These are phyloP conservation scores for Lactarius vividus DNA, from an alignment of 768 basidiomycete genomes.

Conservation along the genomic window DNA sequence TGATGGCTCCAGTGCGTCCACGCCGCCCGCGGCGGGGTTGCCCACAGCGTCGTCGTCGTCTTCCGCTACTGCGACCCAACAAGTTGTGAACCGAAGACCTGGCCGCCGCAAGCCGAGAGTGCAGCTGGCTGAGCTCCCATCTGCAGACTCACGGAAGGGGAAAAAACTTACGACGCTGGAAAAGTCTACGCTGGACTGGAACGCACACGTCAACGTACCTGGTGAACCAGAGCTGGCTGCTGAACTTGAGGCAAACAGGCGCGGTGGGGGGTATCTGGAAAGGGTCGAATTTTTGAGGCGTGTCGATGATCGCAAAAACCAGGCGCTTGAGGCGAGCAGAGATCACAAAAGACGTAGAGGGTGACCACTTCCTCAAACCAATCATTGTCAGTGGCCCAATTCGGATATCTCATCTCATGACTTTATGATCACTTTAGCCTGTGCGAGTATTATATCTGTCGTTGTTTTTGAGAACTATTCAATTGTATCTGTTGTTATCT, in stretches of 20 bases:
- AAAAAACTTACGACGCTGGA: conserved; percentile 83
- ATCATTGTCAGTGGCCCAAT: neutral
- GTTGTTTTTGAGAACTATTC: too few relatives aligned
- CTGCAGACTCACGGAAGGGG: conserved; percentile 46
- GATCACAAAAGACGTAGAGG: conserved; percentile 46
- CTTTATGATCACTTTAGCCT: too few relatives aligned
- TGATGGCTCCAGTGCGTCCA: conserved; percentile 4
- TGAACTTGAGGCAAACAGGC: conserved; percentile 70
- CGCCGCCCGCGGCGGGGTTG: conserved; percentile 17
- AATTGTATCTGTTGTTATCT: neutral
- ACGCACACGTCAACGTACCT: conserved; percentile 53
- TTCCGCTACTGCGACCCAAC: conserved; percentile 12
- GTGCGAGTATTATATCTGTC: too few relatives aligned
- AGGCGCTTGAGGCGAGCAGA: conserved; percentile 56
- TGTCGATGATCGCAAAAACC: conserved; percentile 70
- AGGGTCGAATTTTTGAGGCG: conserved; percentile 80
- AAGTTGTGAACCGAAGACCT: conserved; percentile 41
- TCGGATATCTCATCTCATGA: neutral
- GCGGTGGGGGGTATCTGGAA: conserved; percentile 78
- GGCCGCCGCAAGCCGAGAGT: conserved; percentile 69
- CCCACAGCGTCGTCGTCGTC: conserved; percentile 25
- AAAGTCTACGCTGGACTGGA: conserved; percentile 88
- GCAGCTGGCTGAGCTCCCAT: conserved; percentile 53
- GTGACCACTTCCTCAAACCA: neutral
- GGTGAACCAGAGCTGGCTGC: conserved; percentile 49